These are phyloP conservation scores for Metschnikowia gelsemii DNA, from an alignment of 805 yeast species.

Conservation along the genomic window DNA sequence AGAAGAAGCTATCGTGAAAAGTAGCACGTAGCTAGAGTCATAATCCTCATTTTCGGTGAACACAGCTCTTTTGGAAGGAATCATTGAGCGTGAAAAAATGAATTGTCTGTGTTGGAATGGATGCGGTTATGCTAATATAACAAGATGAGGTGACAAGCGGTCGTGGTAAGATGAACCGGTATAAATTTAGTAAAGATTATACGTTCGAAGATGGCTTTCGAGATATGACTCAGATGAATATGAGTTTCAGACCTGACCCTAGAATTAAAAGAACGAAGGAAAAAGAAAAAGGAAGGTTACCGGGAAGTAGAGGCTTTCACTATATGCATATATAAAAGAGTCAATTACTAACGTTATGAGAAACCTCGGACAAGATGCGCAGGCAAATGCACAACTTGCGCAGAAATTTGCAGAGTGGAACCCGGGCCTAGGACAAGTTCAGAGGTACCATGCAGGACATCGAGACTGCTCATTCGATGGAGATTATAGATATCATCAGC, in stretches of 20 bases:
- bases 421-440: slow-evolving; percentile 1
- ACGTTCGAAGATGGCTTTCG: too few species aligned
- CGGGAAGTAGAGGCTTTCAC: neutral
- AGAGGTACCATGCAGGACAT: slow-evolving; percentile 11
- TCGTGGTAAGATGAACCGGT: neutral
- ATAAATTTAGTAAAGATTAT: neutral
- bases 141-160: neutral
- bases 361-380: slow-evolving; percentile 7
- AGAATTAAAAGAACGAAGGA: neutral
- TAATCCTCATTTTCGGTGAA: slow-evolving; percentile 35
- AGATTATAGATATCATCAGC: slow-evolving; percentile 15
- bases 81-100: slow-evolving; percentile 10
- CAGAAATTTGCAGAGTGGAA: neutral
- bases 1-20: slow-evolving; percentile 61
- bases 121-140: slow-evolving; percentile 1
- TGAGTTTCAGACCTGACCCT: neutral
- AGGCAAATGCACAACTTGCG: neutral
- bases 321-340: slow-evolving; percentile 10
- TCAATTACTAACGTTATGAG: slow-evolving; percentile 4
- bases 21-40: slow-evolving; percentile 20
- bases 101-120: neutral
- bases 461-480: slow-evolving; percentile 18
- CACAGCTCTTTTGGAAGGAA: slow-evolving; percentile 31
- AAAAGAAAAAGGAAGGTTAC: neutral
- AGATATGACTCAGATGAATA: too few species aligned